Evolutionary conservation across 305 asterid genomes (phyloP).

Genomic region (Salvia sclarea): DNA sequence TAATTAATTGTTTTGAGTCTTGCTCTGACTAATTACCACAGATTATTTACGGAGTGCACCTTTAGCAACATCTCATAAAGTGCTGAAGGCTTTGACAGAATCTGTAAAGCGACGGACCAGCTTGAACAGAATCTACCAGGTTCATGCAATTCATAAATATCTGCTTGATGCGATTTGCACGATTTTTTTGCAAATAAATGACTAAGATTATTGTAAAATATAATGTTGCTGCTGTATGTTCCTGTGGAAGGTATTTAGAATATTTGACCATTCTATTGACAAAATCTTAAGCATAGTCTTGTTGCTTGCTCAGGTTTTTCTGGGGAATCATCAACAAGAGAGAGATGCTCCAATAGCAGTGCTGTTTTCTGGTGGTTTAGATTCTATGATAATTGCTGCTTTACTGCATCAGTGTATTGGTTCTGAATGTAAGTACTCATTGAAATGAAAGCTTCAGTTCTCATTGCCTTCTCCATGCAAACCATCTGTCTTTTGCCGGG

Average conservation of each 20-base stretch:
- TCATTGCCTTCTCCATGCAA: constrained; percentile 12
- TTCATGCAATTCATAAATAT: constrained; percentile 28
- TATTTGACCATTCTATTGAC: constrained; percentile 5
- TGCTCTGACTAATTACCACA: constrained; percentile 32
- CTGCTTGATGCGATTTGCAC: constrained; percentile 21
- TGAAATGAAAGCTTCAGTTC: constrained; percentile 19
- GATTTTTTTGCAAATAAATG: background rate
- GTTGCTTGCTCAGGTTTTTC: constrained; percentile 44
- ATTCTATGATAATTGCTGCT: constrained; percentile 94
- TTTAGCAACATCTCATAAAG: constrained; percentile 49
- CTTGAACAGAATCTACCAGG: constrained; percentile 59
- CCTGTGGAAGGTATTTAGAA: background rate
- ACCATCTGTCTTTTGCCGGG: constrained; percentile 1
- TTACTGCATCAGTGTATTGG: constrained; percentile 77
- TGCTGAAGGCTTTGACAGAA: constrained; percentile 70
- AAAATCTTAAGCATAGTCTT: background rate
- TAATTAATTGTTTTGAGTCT: background rate
- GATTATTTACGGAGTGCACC: constrained; percentile 36
- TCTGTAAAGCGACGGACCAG: constrained; percentile 71
- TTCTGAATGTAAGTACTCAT: constrained; percentile 59
- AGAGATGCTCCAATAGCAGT: constrained; percentile 79
- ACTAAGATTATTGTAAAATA: background rate
- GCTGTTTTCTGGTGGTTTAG: constrained; percentile 95
- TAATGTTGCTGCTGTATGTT: background rate
- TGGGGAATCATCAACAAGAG: constrained; percentile 37